A percentile compares a stretch with the other conserved stretches of the same genome.
Conservation (phyloP, 805 yeast species). For the Starmerella ratchasimensis region DNA sequence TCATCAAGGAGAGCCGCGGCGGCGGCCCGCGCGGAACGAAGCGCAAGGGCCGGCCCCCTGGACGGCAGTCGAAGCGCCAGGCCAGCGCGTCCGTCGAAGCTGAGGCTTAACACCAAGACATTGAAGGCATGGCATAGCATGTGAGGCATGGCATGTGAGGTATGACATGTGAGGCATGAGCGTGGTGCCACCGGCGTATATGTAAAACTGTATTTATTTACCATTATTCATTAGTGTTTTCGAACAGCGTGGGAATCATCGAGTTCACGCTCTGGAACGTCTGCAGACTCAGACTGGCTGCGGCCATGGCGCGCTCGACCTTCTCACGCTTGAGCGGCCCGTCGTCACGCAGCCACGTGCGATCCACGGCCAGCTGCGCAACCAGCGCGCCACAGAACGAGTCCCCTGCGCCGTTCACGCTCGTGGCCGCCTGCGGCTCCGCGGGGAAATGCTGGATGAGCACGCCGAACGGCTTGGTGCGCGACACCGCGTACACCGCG, state of each 20-base stretch:
- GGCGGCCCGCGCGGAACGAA: slow-evolving; percentile 20
- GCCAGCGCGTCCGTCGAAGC: background rate
- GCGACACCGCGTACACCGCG: slow-evolving; percentile 17
- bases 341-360: slow-evolving; percentile 25
- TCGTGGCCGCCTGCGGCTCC: slow-evolving; percentile 32
- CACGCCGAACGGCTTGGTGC: slow-evolving; percentile 33
- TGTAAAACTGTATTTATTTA: background rate
- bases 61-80: background rate
- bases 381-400: slow-evolving; percentile 54
- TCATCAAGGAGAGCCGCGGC: slow-evolving; percentile 46
- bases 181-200: background rate
- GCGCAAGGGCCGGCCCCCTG: slow-evolving; percentile 19
- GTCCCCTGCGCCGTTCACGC: slow-evolving; percentile 87
- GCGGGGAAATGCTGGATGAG: slow-evolving; percentile 49
- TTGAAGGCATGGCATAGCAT: background rate
- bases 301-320: slow-evolving; percentile 26
- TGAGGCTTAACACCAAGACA: background rate
- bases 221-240: background rate
- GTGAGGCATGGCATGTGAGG: background rate
- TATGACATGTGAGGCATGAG: background rate
- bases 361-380: slow-evolving; percentile 28
- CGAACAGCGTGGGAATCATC: slow-evolving; percentile 10
- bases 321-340: slow-evolving; percentile 23
- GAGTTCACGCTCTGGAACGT: slow-evolving; percentile 24
- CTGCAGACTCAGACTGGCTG: slow-evolving; percentile 28